Percentiles rank a stretch among this genome's conserved stretches.
Conservation (phyloP, 1,139 yeast genomes). For the Debaryomycetaceae sp. region DNA sequence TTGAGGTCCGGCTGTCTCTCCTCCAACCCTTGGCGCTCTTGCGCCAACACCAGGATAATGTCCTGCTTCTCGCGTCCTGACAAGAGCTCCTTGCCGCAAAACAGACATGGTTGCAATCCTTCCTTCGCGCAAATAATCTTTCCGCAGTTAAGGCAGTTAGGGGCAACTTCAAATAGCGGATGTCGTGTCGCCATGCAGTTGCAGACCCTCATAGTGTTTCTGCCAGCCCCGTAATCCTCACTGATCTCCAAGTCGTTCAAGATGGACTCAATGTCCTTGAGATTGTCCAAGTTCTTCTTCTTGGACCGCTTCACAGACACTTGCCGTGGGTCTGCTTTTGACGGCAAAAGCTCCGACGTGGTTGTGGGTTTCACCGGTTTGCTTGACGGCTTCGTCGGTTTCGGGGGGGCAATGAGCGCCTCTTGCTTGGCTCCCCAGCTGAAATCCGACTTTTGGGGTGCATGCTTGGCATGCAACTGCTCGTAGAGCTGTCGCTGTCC, state of each 20-base stretch:
- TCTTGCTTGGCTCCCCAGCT: too few relatives aligned
- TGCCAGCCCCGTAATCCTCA: constrained; percentile 10
- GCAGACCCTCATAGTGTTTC: constrained; percentile 38
- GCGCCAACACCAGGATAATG: constrained; percentile 47
- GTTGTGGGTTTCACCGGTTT: constrained; percentile 22
- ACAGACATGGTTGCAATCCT: constrained; percentile 87
- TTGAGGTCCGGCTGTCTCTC: constrained; percentile 6
- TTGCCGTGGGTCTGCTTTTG: constrained; percentile 16
- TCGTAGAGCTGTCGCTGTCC: too few relatives aligned
- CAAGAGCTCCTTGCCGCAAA: constrained; percentile 68
- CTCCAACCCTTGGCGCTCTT: constrained; percentile 36
- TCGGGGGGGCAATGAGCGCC: too few relatives aligned
- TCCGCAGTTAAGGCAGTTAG: constrained; percentile 93
- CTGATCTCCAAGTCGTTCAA: constrained; percentile 34
- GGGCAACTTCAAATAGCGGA: constrained; percentile 84
- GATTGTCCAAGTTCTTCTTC: constrained; percentile 42
- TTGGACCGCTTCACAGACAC: constrained; percentile 25
- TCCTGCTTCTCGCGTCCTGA: constrained; percentile 55
- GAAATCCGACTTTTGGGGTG: too few relatives aligned
- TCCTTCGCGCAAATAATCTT: constrained; percentile 86
- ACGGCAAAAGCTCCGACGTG: constrained; percentile 35
- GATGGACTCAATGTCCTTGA: constrained; percentile 54
- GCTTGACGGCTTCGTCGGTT: constrained; percentile 2
- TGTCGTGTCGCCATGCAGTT: constrained; percentile 84
- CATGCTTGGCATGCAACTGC: too few relatives aligned